phyloP scores from a whole-genome alignment of 352 stramenopile species.

The Ophiocytium majus region DNA sequence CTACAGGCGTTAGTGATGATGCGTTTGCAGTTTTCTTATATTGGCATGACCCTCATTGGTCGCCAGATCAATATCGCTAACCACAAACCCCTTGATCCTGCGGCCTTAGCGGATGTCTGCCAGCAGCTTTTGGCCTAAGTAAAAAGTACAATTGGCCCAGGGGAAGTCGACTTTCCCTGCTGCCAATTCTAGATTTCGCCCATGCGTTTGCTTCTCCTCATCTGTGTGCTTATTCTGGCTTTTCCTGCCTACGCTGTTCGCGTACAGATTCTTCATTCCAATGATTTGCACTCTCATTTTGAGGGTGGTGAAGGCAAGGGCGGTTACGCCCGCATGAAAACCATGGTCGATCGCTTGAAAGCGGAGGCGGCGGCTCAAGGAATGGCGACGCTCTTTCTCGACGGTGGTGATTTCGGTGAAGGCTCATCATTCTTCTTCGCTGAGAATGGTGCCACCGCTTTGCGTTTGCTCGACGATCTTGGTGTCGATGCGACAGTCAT shows the following conservation, averaged over 20 bases:
- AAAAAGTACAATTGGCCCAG: too few relatives aligned
- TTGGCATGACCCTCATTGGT: too few relatives aligned
- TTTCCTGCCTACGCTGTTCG: background rate
- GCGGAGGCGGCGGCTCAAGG: background rate
- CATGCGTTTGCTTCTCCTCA: too few relatives aligned
- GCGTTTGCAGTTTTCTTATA: too few relatives aligned
- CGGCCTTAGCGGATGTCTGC: too few relatives aligned
- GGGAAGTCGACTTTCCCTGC: too few relatives aligned
- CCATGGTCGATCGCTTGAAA: background rate
- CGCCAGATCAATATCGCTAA: too few relatives aligned
- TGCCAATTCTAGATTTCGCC: too few relatives aligned
- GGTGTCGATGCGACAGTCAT: slow-evolving; percentile 1
- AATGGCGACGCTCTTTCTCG: background rate
- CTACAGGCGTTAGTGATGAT: too few relatives aligned
- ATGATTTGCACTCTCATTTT: slow-evolving; percentile 1
- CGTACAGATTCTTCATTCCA: slow-evolving; percentile 10
- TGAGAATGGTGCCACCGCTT: background rate
- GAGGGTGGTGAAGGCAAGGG: background rate
- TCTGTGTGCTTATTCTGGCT: too few relatives aligned
- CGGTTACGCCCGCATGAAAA: background rate
- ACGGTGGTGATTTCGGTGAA: slow-evolving; percentile 1
- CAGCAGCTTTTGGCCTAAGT: too few relatives aligned
- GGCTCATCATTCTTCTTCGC: background rate
- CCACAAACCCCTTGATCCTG: too few relatives aligned
- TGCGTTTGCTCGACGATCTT: background rate